phyloP scores from a whole-genome alignment of 2,329 filamentous ascomycete genomes.

The Geosmithia morbida region DNA sequence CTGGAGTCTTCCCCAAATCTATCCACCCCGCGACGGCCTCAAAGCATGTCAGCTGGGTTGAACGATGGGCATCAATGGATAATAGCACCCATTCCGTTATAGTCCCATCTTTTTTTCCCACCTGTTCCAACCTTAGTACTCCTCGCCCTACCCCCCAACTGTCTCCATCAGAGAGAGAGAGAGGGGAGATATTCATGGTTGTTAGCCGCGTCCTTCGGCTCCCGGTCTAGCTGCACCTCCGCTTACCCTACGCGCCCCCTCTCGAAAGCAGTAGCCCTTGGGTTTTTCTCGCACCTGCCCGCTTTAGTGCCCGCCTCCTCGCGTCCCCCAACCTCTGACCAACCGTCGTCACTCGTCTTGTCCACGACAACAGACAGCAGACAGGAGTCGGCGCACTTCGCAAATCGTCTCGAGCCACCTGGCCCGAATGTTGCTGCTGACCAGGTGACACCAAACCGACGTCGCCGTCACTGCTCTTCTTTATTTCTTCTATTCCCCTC shows the following conservation, averaged over 20 bases:
- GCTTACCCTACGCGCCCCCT: neutral
- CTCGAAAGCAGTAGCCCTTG: neutral
- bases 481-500: too few relatives aligned
- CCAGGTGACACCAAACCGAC: neutral
- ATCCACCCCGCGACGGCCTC: too few relatives aligned
- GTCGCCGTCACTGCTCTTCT: neutral
- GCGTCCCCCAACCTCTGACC: neutral
- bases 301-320: neutral
- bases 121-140: too few relatives aligned
- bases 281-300: neutral
- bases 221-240: neutral
- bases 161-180: too few relatives aligned
- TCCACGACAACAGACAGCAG: neutral
- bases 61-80: too few relatives aligned
- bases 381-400: neutral
- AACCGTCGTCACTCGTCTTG: neutral
- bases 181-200: too few relatives aligned
- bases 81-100: too few relatives aligned
- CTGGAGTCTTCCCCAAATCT: too few relatives aligned
- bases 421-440: neutral
- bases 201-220: too few relatives aligned
- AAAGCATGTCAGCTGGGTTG: too few relatives aligned
- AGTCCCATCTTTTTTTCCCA: too few relatives aligned
- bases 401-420: neutral
- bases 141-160: too few relatives aligned